Percentiles rank a stretch among this genome's conserved stretches.
Evolutionary conservation across 2,329 filamentous ascomycete species (phyloP).

Genomic region (Sclerotinia sclerotiorum): DNA sequence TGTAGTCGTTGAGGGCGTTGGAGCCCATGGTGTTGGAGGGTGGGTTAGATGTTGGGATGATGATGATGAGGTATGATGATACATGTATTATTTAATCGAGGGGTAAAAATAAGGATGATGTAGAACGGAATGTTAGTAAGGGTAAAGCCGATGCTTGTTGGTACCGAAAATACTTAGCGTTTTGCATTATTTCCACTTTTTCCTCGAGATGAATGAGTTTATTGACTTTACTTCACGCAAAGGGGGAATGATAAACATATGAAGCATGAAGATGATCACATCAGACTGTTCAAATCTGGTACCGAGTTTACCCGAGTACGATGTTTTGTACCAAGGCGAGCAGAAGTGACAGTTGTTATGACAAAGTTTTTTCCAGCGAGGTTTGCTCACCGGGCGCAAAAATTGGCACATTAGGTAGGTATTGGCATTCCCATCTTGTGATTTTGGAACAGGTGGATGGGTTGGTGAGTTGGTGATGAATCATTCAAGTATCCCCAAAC

Average conservation of each 20-base stretch:
- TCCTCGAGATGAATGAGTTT: not conserved
- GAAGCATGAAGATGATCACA: not conserved
- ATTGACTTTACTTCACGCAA: not conserved
- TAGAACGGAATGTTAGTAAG: not conserved
- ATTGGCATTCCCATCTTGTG: slow-evolving; percentile 16
- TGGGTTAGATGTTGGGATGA: not conserved
- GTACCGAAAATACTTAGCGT: no score
- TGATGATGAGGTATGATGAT: not conserved
- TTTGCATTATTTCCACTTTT: slow-evolving; percentile 14
- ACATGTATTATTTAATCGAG: not conserved
- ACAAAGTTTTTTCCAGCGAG: not conserved
- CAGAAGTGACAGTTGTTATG: not conserved
- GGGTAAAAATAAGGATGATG: slow-evolving; percentile 5
- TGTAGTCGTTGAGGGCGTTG: slow-evolving; percentile 3
- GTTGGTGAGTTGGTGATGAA: slow-evolving; percentile 9
- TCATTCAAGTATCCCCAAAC: not conserved
- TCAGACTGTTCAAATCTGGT: no score
- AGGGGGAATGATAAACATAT: not conserved
- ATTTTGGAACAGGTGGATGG: not conserved
- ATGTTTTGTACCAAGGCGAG: not conserved
- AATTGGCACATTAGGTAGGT: not conserved
- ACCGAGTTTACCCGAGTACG: not conserved
- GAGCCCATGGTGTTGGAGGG: not conserved
- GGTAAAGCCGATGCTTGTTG: not conserved
- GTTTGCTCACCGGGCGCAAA: not conserved